A percentile compares a stretch with the other conserved stretches of the same genome.
Evolutionary conservation across 139 green algal species (phyloP).

Genomic region (Picochlorum sp.): DNA sequence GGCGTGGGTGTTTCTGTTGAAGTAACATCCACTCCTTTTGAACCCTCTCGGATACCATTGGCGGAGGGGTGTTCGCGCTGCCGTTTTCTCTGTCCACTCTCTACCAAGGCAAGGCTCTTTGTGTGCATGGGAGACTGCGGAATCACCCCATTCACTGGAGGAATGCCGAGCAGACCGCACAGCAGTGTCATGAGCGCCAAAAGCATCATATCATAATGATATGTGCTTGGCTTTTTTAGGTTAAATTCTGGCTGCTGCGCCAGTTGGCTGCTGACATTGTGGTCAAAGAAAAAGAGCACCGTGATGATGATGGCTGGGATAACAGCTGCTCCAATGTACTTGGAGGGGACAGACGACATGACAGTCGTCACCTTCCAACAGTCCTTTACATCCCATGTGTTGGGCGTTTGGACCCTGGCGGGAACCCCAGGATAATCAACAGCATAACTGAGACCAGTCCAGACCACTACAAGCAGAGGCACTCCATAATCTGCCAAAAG

Average conservation of each 20-base stretch:
- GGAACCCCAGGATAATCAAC: constrained; percentile 43
- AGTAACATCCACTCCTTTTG: not conserved
- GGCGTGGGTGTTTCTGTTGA: not conserved
- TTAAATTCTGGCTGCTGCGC: constrained; percentile 65
- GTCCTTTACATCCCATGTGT: constrained; percentile 52
- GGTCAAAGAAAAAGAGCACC: constrained; percentile 87
- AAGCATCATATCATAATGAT: constrained; percentile 73
- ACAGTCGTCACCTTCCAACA: constrained; percentile 28
- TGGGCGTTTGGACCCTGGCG: constrained; percentile 42
- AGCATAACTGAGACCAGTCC: constrained; percentile 53
- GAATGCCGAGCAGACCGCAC: constrained; percentile 69
- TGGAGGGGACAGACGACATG: constrained; percentile 27
- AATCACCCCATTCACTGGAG: constrained; percentile 80
- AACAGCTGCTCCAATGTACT: constrained; percentile 58
- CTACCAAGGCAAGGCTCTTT: constrained; percentile 35
- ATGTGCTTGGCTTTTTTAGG: constrained; percentile 54
- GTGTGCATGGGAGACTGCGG: constrained; percentile 83
- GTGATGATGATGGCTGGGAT: constrained; percentile 74
- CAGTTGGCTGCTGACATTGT: constrained; percentile 68
- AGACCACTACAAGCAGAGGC: constrained; percentile 56
- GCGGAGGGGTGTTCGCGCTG: not conserved
- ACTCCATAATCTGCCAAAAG: constrained; percentile 81
- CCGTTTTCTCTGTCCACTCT: not conserved
- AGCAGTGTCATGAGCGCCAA: constrained; percentile 52
- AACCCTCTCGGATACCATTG: not conserved